Conservation (phyloP, 2,329 filamentous ascomycete genomes). For the Cephalotrichum gorgonifer region DNA sequence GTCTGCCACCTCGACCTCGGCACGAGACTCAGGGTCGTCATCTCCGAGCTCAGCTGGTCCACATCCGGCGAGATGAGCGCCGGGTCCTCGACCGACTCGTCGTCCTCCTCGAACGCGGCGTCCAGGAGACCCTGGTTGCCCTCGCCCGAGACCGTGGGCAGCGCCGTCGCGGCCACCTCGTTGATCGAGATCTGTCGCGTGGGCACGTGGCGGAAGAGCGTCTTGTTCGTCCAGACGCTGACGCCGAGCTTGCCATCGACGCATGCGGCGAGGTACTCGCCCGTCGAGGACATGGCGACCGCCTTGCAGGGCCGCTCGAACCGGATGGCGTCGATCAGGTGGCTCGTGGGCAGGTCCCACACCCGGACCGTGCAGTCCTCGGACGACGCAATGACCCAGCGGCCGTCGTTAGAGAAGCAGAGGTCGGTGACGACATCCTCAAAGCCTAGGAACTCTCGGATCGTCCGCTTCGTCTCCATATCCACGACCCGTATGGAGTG, state of each 20-base stretch:
- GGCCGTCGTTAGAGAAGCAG: conserved; percentile 83
- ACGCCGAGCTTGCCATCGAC: conserved; percentile 75
- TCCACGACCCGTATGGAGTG: conserved; percentile 81
- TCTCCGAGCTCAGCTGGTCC: conserved; percentile 71
- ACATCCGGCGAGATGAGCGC: conserved; percentile 46
- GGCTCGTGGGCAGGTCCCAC: conserved; percentile 92
- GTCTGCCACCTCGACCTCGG: conserved; percentile 93
- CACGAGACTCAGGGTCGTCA: conserved; percentile 82
- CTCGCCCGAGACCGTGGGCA: conserved; percentile 74
- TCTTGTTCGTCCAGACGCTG: conserved; percentile 93
- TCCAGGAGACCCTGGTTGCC: conserved; percentile 66
- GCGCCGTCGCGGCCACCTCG: conserved; percentile 54
- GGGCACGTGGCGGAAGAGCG: conserved; percentile 79
- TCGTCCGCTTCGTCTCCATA: conserved; percentile 77
- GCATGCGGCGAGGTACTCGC: conserved; percentile 88
- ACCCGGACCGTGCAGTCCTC: conserved; percentile 72
- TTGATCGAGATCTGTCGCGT: conserved; percentile 75
- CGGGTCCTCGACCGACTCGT: conserved; percentile 31
- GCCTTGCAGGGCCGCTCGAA: conserved; percentile 71
- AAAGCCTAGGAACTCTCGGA: conserved; percentile 87
- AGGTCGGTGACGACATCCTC: conserved; percentile 66
- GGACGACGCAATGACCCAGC: conserved; percentile 85
- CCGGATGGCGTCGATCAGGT: conserved; percentile 86
- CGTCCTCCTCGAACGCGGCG: conserved; percentile 55
- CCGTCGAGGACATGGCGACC: conserved; percentile 78